Evolutionary conservation across 176 grass and related monocot genomes (phyloP).

Genomic region (Zoysia pacifica): DNA sequence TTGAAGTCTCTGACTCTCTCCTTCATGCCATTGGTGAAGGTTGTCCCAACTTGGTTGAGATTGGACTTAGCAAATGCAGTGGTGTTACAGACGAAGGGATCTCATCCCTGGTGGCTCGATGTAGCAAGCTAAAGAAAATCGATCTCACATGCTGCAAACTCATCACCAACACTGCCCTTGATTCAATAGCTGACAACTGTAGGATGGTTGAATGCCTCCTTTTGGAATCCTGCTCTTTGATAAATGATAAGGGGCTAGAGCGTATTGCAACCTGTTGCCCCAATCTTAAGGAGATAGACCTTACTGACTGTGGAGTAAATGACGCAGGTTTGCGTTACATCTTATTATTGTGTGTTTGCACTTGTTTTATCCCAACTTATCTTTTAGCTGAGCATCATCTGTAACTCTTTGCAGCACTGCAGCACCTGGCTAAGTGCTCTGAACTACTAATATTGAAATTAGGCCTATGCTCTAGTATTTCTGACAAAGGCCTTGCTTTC

Average conservation of each 20-base stretch:
- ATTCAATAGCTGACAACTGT: constrained; percentile 80
- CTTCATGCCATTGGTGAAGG: constrained; percentile 57
- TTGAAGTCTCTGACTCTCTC: constrained; percentile 63
- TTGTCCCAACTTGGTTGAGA: constrained; percentile 78
- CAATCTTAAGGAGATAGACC: constrained; percentile 85
- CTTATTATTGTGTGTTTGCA: constrained; percentile 12
- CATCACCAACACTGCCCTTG: constrained; percentile 65
- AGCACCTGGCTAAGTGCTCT: constrained; percentile 76
- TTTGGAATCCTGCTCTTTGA: constrained; percentile 78
- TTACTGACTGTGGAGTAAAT: constrained; percentile 86
- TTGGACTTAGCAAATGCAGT: constrained; percentile 89
- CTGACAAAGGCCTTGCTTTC: constrained; percentile 67
- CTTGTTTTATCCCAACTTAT: constrained; percentile 2
- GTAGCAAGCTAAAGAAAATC: constrained; percentile 66
- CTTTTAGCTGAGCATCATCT: constrained; percentile 15
- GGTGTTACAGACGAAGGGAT: constrained; percentile 82
- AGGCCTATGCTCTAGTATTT: constrained; percentile 76
- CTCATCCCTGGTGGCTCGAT: constrained; percentile 62
- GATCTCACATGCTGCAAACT: constrained; percentile 81
- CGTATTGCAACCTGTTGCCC: constrained; percentile 59
- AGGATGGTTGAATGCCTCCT: constrained; percentile 67
- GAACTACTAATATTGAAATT: constrained; percentile 78
- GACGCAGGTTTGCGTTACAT: constrained; percentile 56
- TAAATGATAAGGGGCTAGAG: constrained; percentile 83
- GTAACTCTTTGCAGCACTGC: constrained; percentile 64